Base-by-base conservation (phyloP, 164 flowering plant genomes). In the Piper longum region DNA sequence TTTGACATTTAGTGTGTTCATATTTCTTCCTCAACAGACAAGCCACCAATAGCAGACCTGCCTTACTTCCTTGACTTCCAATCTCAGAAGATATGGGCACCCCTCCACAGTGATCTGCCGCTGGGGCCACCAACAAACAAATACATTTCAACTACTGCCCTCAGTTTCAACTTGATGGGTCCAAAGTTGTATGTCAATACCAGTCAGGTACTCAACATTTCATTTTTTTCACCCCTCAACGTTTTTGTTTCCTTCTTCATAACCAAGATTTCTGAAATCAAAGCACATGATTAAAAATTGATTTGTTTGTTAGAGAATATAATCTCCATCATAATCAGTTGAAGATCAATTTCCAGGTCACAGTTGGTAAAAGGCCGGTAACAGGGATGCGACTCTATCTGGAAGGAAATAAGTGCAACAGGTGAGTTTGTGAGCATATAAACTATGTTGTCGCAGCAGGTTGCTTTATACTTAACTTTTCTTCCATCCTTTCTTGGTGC, bases 321-420 rank as follows among this genome's bases (percentile, higher is more conserved):
- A 16, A 16, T n/a, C 19, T 26, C 36, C 36, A 26, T 26, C 36
- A 26, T 26, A 26, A 26, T 26, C 36, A 26, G 36, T 26, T 26
- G 36, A 4, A 36, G 43, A 42, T 42, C 7, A 55, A 11, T 61
- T 60, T 40, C 16, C 74, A 88, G 91, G 92, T 88, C 16, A 70
- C 43, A 0, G 82, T 74, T n/a, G 85, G 77, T 41, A 78, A 65
- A 57, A 73, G 69, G 13, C 91, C 95, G 0, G 89, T 91, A 43
- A 87, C 90, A 2, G 96, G 98, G 61, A 78, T 91, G 85, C 69
- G 98, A 16, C 70, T 88, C 56, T 85, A 78, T 64, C 82, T 91
- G 8, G 96, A 88, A 57, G 96, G 96, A 67, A 81, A 71, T 69
- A 86, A 85, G 69, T 71, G 73, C 73, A 79, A 87, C 59, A 83